Conservation (phyloP, 768 basidiomycete species). For the Leucocoprinus birnbaumii region DNA sequence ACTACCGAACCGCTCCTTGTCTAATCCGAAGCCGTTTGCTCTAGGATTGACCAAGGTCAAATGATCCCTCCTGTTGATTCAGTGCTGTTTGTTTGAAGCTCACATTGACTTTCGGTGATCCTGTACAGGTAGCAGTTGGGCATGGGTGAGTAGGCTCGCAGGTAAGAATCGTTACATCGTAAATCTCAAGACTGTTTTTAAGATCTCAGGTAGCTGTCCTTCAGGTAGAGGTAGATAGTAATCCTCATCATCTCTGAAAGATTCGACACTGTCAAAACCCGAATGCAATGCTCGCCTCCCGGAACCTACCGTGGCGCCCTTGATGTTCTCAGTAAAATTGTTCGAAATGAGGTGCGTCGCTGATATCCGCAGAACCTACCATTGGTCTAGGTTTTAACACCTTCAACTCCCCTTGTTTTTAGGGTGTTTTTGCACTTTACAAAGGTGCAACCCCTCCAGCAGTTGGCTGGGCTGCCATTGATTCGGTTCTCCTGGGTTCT, state of each 20-base stretch:
- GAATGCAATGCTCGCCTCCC: slow-evolving; percentile 65
- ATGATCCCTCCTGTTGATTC: slow-evolving; percentile 1
- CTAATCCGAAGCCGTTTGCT: not conserved
- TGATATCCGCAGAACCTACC: not conserved
- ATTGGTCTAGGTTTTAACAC: not conserved
- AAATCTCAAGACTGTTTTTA: too few species aligned
- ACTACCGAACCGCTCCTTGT: not conserved
- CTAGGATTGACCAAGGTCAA: slow-evolving; percentile 51
- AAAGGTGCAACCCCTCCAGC: slow-evolving; percentile 75
- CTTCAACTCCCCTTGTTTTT: not conserved
- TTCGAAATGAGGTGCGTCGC: slow-evolving; percentile 55
- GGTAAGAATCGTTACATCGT: slow-evolving; percentile 5
- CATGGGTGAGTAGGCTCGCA: slow-evolving; percentile 47
- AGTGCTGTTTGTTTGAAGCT: not conserved
- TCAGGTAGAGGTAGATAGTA: slow-evolving; percentile 3
- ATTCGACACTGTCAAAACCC: slow-evolving; percentile 73
- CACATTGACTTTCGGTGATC: not conserved
- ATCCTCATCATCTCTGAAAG: slow-evolving; percentile 26
- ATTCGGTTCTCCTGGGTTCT: slow-evolving; percentile 67
- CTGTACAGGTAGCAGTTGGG: slow-evolving; percentile 59
- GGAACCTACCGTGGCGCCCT: slow-evolving; percentile 62
- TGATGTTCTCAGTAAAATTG: slow-evolving; percentile 53
- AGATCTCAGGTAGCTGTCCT: not conserved
- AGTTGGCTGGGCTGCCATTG: slow-evolving; percentile 71
- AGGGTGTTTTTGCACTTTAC: slow-evolving; percentile 67